These are phyloP conservation scores for Cadophora sp. DNA, from an alignment of 2,329 filamentous ascomycete species.

Conservation along the genomic window DNA sequence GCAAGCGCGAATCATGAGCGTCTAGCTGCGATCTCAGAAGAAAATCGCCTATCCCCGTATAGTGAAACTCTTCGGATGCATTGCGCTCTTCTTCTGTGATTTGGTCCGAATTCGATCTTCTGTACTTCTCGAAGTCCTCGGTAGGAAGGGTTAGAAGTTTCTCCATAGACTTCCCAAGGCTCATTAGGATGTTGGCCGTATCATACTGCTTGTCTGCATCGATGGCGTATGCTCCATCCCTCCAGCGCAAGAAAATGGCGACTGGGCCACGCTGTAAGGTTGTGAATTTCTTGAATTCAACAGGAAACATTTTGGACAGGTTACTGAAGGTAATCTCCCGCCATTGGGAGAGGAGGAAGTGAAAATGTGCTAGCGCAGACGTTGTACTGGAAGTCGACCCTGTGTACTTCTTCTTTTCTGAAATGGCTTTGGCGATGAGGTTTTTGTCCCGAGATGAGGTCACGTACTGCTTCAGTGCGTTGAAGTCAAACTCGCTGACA, in stretches of 20 bases:
- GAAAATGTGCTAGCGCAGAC: constrained; percentile 84
- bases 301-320: constrained; percentile 71
- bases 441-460: constrained; percentile 86
- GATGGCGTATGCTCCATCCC: constrained; percentile 88
- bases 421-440: constrained; percentile 71
- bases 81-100: constrained; percentile 75
- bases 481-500: constrained; percentile 89
- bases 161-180: constrained; percentile 95
- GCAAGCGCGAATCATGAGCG: constrained; percentile 83
- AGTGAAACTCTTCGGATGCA: constrained; percentile 83
- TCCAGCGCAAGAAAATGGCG: constrained; percentile 82
- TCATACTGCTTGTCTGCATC: constrained; percentile 96
- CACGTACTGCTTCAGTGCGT: constrained; percentile 83
- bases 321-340: constrained; percentile 71
- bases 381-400: constrained; percentile 99
- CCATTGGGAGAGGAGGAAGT: constrained; percentile 88
- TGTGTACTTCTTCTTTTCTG: constrained; percentile 78
- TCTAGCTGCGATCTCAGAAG: constrained; percentile 96
- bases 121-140: constrained; percentile 85
- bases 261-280: constrained; percentile 73
- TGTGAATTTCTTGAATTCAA: constrained; percentile 72
- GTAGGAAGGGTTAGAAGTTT: constrained; percentile 87
- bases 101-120: constrained; percentile 69
- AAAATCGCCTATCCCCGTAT: constrained; percentile 84
- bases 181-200: constrained; percentile 82